Percentiles rank a stretch among this genome's conserved stretches.
Conservation (phyloP, 176 grass and related monocot species). For the Dendrocalamus sinicus region DNA sequence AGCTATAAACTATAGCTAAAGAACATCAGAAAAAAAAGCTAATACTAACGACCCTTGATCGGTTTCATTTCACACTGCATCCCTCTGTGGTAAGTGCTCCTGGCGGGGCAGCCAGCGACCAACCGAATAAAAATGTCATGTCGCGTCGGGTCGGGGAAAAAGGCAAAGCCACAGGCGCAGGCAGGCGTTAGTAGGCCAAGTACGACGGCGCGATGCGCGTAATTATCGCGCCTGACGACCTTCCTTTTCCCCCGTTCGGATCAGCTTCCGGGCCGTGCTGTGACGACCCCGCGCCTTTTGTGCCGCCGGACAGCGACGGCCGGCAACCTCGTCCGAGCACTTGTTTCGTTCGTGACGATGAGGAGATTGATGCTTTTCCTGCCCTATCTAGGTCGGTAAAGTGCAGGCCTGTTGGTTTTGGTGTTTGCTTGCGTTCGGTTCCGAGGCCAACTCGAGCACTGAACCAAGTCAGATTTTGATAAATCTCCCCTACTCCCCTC, state of each 20-base stretch:
- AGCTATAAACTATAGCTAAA: too few species aligned
- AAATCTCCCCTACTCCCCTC: not conserved
- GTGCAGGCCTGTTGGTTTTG: not conserved
- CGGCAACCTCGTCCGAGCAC: not conserved
- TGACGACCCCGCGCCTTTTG: not conserved
- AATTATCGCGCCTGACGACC: not conserved
- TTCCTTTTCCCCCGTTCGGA: not conserved
- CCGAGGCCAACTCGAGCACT: not conserved
- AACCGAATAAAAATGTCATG: conserved; percentile 47
- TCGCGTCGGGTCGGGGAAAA: not conserved
- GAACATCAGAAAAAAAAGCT: too few species aligned
- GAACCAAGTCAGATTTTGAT: not conserved
- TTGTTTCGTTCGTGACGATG: not conserved
- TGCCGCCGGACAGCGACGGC: conserved; percentile 26
- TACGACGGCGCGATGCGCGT: not conserved
- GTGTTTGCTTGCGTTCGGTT: not conserved
- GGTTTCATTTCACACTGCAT: not conserved
- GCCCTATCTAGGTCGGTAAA: not conserved
- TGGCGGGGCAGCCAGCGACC: not conserved
- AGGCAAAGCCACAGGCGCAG: not conserved
- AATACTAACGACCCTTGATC: too few species aligned
- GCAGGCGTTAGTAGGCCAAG: not conserved
- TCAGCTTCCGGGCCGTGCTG: not conserved
- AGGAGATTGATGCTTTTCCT: not conserved
- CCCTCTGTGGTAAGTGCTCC: not conserved